Base-by-base conservation (phyloP, 352 stramenopile genomes). In the Phytopythium ostracodes region DNA sequence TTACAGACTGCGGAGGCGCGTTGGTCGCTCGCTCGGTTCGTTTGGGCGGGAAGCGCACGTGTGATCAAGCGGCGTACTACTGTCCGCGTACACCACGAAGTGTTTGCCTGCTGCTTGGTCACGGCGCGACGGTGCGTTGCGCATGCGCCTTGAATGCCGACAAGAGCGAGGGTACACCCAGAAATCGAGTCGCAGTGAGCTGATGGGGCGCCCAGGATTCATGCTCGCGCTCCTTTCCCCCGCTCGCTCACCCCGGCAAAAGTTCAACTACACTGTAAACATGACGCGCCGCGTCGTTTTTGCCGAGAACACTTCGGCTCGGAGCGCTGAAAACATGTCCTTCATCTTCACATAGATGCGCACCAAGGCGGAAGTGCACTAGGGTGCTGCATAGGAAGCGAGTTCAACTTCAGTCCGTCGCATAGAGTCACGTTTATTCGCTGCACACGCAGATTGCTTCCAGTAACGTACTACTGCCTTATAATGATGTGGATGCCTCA, bases 401-500 rank as follows among this genome's bases (percentile, higher is more conserved):
- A 47, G 18, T 47, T 47, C 18, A 47, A 47, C 38, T 44, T 44
- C 38, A 44, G 20, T 44, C 38, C 17, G 38, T 44, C 38, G 15
- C 38, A 44, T 38, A 38, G 1, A 5, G 33, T 38, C 10, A 10
- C 33, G 14, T 38, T 33, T 33, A 33, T 33, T 33, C 29, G 29
- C 29, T 33, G 29, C 29, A 33, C n/a, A n/a, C n/a, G n/a, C n/a
- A n/a, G n/a, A n/a, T n/a, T n/a, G n/a, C n/a, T n/a, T n/a, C n/a
- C n/a, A n/a, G n/a, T n/a, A n/a, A n/a, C n/a, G n/a, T n/a, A n/a
- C n/a, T n/a, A 36, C 4, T 9, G 31, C 31, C 9, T 9, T 36
- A 36, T 27, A n/a, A 53, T 33, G 17, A 72, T 85, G 74, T 76
- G 65, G 67, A 59, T 85, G 66, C 76, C 65, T 70, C 72, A 73